Evolutionary conservation across 768 basidiomycete species (phyloP).

Genomic region (Galerina marginata): DNA sequence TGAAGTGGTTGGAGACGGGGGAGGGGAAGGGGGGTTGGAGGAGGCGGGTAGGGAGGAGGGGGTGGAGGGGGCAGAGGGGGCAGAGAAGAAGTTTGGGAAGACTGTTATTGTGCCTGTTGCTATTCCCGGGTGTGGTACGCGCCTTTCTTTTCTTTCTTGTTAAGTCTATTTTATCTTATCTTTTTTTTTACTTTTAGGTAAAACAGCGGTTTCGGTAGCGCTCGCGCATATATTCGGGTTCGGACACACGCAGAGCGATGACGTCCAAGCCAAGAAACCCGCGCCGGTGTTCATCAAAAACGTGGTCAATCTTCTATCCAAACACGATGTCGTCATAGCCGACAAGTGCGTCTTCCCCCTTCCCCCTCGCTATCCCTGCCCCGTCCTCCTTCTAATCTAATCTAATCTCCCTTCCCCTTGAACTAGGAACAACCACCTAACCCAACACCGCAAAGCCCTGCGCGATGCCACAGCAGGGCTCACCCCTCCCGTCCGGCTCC

Average conservation of each 20-base stretch:
- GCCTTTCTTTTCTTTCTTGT: not conserved
- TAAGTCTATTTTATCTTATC: conserved; percentile 15
- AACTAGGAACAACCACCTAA: conserved; percentile 79
- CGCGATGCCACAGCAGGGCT: conserved; percentile 50
- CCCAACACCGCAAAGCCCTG: conserved; percentile 77
- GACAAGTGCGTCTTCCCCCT: conserved; percentile 54
- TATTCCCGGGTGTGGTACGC: conserved; percentile 90
- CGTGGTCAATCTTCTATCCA: conserved; percentile 63
- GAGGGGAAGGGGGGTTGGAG: conserved; percentile 36
- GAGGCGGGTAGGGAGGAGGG: conserved; percentile 37
- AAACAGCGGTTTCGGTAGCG: conserved; percentile 85
- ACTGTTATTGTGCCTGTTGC: conserved; percentile 89
- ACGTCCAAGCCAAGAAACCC: conserved; percentile 78
- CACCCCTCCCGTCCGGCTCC: conserved; percentile 60
- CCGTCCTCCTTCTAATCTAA: no score
- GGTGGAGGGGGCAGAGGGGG: conserved; percentile 27
- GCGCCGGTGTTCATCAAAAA: conserved; percentile 76
- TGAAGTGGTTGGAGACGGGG: conserved; percentile 67
- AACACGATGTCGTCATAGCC: conserved; percentile 83
- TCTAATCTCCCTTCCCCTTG: no score
- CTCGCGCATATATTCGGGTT: conserved; percentile 82
- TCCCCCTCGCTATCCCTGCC: no score
- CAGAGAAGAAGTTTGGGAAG: conserved; percentile 58
- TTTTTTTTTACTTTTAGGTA: conserved; percentile 55
- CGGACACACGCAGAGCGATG: conserved; percentile 94